These are phyloP conservation scores for Leccinellum rugosiceps DNA, from an alignment of 768 basidiomycete genomes.

Conservation along the genomic window DNA sequence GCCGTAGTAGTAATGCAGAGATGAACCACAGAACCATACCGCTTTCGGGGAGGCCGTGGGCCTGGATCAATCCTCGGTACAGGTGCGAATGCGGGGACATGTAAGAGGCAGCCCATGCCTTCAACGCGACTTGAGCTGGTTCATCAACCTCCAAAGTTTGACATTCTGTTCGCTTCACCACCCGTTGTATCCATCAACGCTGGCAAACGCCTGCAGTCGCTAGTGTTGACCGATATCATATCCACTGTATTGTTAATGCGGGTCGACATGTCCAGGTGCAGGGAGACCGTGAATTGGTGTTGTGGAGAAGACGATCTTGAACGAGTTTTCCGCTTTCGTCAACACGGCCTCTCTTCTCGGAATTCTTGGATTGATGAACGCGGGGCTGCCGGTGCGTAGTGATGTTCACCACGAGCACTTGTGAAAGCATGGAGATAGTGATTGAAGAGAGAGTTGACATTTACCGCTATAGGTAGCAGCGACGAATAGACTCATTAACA, in stretches of 20 bases:
- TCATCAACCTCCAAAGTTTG: conserved; percentile 13
- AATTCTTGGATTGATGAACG: neutral
- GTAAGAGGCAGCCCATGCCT: conserved; percentile 41
- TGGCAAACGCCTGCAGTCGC: conserved; percentile 23
- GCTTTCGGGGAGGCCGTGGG: conserved; percentile 19
- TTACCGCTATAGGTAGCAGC: conserved; percentile 38
- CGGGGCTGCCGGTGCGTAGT: conserved; percentile 9
- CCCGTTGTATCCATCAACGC: conserved; percentile 39
- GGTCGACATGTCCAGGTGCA: too few relatives aligned
- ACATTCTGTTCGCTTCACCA: conserved; percentile 20
- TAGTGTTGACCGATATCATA: conserved; percentile 32
- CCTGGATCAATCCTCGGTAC: conserved; percentile 20
- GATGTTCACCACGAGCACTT: conserved; percentile 35
- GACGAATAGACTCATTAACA: conserved; percentile 21
- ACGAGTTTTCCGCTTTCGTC: conserved; percentile 10
- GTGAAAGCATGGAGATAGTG: conserved; percentile 37
- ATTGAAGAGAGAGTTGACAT: conserved; percentile 33
- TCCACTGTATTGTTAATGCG: conserved; percentile 37
- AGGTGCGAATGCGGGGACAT: conserved; percentile 17
- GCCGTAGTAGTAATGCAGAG: neutral
- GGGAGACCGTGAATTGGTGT: conserved; percentile 39
- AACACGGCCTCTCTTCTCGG: neutral
- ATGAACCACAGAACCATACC: conserved; percentile 22
- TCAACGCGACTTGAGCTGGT: conserved; percentile 28
- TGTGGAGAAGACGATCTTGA: conserved; percentile 31